phyloP scores from a whole-genome alignment of 495 filamentous ascomycete species.

The Hyaloscypha hepaticicola region DNA sequence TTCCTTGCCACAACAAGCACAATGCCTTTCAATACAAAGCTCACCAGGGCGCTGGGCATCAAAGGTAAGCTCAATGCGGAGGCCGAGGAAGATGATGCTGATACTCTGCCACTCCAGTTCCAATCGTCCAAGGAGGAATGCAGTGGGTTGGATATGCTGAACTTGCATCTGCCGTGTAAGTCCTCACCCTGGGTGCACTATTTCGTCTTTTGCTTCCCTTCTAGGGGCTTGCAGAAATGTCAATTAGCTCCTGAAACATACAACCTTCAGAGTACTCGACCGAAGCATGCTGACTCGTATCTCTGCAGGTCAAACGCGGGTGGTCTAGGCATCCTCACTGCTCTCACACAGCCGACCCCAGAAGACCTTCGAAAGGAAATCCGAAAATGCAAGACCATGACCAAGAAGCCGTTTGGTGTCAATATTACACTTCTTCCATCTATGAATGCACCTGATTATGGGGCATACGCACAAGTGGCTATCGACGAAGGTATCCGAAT shows the following conservation, averaged over 20 bases:
- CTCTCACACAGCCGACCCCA: conserved; percentile 90
- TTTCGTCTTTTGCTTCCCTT: too few relatives aligned
- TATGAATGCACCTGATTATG: conserved; percentile 86
- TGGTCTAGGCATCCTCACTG: conserved; percentile 89
- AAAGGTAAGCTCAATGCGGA: conserved; percentile 52
- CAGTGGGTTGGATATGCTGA: conserved; percentile 82
- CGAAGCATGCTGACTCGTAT: too few relatives aligned
- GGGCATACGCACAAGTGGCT: conserved; percentile 85
- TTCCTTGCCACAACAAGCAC: conserved; percentile 14
- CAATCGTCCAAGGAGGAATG: conserved; percentile 98
- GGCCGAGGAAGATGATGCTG: conserved; percentile 17
- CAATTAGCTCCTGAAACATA: too few relatives aligned
- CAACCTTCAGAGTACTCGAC: too few relatives aligned
- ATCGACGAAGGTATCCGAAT: conserved; percentile 92
- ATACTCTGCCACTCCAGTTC: conserved; percentile 57
- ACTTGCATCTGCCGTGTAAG: conserved; percentile 86
- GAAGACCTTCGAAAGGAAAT: conserved; percentile 95
- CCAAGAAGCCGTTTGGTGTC: conserved; percentile 86
- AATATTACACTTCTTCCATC: conserved; percentile 95
- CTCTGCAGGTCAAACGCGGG: conserved; percentile 98
- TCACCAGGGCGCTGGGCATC: conserved; percentile 89
- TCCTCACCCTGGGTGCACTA: too few relatives aligned
- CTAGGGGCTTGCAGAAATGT: too few relatives aligned
- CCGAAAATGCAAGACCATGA: conserved; percentile 79
- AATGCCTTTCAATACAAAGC: conserved; percentile 92